A percentile compares a stretch with the other conserved stretches of the same genome.
These are phyloP conservation scores for Oxyria digyna DNA, from an alignment of 148 eudicot species.

Conservation along the genomic window DNA sequence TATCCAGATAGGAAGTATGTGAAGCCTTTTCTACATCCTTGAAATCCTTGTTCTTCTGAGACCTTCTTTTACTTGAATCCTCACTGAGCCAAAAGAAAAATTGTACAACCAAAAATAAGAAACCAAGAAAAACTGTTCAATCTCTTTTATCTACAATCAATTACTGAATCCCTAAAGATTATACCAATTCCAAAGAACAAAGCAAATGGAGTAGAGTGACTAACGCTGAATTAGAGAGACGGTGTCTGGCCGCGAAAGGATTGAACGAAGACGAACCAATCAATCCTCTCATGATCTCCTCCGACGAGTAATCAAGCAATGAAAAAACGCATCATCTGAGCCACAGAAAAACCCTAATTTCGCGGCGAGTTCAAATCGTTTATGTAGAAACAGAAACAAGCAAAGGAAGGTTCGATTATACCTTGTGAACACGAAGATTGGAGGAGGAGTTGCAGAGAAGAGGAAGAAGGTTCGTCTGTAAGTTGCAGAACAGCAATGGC, in stretches of 20 bases:
- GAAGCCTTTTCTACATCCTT: constrained; percentile 58
- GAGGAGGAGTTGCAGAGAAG: constrained; percentile 4
- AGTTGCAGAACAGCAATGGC: background rate
- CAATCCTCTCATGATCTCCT: constrained; percentile 41
- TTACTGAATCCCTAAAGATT: background rate
- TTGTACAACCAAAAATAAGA: background rate
- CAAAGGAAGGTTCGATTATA: background rate
- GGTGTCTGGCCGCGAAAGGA: constrained; percentile 49
- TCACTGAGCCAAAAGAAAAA: constrained; percentile 35
- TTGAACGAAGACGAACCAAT: constrained; percentile 24
- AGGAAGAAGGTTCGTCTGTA: background rate
- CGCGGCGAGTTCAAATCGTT: background rate
- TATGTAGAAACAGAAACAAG: background rate
- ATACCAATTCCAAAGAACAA: background rate
- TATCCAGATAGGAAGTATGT: constrained; percentile 37
- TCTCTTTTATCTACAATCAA: too few relatives aligned
- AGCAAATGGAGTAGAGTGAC: constrained; percentile 11
- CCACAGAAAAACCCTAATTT: background rate
- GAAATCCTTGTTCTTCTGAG: constrained; percentile 36
- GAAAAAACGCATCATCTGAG: background rate
- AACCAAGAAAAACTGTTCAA: too few relatives aligned
- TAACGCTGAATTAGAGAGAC: constrained; percentile 46
- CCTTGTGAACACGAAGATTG: background rate
- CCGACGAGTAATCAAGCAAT: background rate
- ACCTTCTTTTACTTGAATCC: constrained; percentile 65